Percentiles rank a stretch among this genome's conserved stretches.
These are phyloP conservation scores for Ottelia alismoides DNA, from an alignment of 106 monocot species.

Conservation along the genomic window DNA sequence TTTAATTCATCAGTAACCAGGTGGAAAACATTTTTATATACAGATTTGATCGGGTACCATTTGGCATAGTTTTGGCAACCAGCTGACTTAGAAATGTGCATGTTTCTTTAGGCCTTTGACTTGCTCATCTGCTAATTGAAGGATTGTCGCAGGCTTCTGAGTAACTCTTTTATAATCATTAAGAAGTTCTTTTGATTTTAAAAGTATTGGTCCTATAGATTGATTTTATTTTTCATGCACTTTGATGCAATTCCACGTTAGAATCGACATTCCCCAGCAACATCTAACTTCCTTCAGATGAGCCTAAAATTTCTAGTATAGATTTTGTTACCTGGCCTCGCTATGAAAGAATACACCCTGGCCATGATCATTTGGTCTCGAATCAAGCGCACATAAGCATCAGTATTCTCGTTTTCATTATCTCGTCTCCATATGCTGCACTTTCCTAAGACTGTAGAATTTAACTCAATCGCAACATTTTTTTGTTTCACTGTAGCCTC, in stretches of 20 bases:
- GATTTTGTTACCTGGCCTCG: slow-evolving; percentile 54
- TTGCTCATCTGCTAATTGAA: slow-evolving; percentile 59
- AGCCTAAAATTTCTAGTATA: slow-evolving; percentile 37
- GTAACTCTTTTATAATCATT: slow-evolving; percentile 51
- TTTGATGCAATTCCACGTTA: slow-evolving; percentile 48
- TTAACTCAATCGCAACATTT: slow-evolving; percentile 65
- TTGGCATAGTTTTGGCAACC: slow-evolving; percentile 68
- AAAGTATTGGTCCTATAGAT: slow-evolving; percentile 52
- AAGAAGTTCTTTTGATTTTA: slow-evolving; percentile 42
- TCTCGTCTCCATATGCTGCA: slow-evolving; percentile 63
- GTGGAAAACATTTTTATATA: slow-evolving; percentile 59
- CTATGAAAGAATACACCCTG: slow-evolving; percentile 45
- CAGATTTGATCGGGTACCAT: slow-evolving; percentile 53
- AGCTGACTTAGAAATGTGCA: slow-evolving; percentile 64
- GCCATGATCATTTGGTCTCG: slow-evolving; percentile 69
- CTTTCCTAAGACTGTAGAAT: slow-evolving; percentile 54
- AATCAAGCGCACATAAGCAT: slow-evolving; percentile 41
- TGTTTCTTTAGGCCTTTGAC: slow-evolving; percentile 65
- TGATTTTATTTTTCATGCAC: slow-evolving; percentile 38
- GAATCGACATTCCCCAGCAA: slow-evolving; percentile 44
- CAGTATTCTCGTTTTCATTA: slow-evolving; percentile 57
- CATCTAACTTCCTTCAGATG: slow-evolving; percentile 58
- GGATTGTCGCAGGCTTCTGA: slow-evolving; percentile 49
- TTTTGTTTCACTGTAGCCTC: slow-evolving; percentile 38
- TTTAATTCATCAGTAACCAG: slow-evolving; percentile 63